Evolutionary conservation across 108 stramenopile genomes (phyloP).

Genomic region (Phaeodactylum tricornutum): DNA sequence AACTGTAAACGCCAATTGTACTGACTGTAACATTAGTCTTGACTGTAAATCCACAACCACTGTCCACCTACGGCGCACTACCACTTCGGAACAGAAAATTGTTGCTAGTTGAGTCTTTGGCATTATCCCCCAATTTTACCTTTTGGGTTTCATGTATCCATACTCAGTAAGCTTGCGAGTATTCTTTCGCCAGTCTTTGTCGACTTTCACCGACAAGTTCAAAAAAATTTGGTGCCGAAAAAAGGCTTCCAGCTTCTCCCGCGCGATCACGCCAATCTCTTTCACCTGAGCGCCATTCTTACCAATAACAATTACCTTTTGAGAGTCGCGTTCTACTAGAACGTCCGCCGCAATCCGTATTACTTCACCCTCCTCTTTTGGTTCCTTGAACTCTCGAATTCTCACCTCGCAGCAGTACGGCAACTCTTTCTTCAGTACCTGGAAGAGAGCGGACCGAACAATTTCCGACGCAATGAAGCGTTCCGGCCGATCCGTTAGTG

Average conservation of each 20-base stretch:
- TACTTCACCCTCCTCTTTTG: conserved; percentile 21
- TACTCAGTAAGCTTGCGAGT: conserved; percentile 63
- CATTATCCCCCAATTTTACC: too few species aligned
- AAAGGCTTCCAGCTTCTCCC: conserved; percentile 66
- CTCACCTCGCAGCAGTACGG: conserved; percentile 94
- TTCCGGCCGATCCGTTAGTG: conserved; percentile 73
- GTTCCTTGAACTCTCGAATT: conserved; percentile 81
- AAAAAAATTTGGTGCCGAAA: conserved; percentile 65
- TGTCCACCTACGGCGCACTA: too few species aligned
- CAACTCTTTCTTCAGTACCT: conserved; percentile 73
- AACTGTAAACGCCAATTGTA: too few species aligned
- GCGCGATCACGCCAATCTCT: conserved; percentile 70
- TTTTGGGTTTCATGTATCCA: conserved; percentile 54
- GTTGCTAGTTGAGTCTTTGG: too few species aligned
- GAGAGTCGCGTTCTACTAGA: conserved; percentile 79
- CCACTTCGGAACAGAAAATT: too few species aligned
- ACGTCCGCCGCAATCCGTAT: conserved; percentile 73
- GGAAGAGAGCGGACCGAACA: conserved; percentile 76
- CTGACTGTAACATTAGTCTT: too few species aligned
- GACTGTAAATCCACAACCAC: too few species aligned
- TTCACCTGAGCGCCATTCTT: conserved; percentile 82
- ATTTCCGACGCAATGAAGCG: conserved; percentile 84
- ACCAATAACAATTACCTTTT: conserved; percentile 91
- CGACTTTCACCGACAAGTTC: conserved; percentile 80
- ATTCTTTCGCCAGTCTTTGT: conserved; percentile 91